Base-by-base conservation (phyloP, 805 yeast species). In the Cyberlindnera amylophila region DNA sequence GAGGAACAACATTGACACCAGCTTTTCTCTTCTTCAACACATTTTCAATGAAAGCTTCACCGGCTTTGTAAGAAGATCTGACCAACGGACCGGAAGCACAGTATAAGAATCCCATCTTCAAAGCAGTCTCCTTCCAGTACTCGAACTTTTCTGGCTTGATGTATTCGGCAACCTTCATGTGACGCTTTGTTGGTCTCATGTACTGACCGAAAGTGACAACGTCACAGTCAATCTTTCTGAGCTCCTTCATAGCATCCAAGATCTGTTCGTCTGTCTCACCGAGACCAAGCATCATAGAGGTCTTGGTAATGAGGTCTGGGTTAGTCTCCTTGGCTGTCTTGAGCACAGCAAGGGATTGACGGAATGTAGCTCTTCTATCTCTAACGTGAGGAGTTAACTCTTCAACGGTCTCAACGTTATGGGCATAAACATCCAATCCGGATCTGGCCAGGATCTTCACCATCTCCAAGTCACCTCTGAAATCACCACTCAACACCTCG, bases 171-270 rank as follows among this genome's bases (percentile, higher is more conserved):
- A 93, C 99, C 69, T 90, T 90, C 95, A 93, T 89, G 64, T 93
- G 99, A 59, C 99, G 81, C 66, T 86, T 93, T 2, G 99, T 93
- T 34, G 99, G 99, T 62, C 99, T 77, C 97, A 93, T 93, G 65
- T 93, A 93, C 67, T 93, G 99, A 29, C 99, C 99, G 66, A 93
- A 93, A 0, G 99, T 93, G 14, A 93, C 96, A 38, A 93, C 96
- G 59, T 93, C 98, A 63, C 95, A 93, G 8, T 74, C 68, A 34
- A 82, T 75, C 15, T 67, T 79, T 49, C 98, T 77, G 52, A 95
- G 70, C 61, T 87, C 95, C 48, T 64, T 71, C 56, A 93, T 62
- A 0, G 97, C 82, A 51, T 79, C 81, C 59, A 81, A 61, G 11
- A 93, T 63, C 65, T 93, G 97, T 41, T 82, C 96, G 58, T 93